Evolutionary conservation across 345 rosid genomes (phyloP), one percentile per base, ranked within the genome.

Genomic region (Arabidopsis arenosa): DNA sequence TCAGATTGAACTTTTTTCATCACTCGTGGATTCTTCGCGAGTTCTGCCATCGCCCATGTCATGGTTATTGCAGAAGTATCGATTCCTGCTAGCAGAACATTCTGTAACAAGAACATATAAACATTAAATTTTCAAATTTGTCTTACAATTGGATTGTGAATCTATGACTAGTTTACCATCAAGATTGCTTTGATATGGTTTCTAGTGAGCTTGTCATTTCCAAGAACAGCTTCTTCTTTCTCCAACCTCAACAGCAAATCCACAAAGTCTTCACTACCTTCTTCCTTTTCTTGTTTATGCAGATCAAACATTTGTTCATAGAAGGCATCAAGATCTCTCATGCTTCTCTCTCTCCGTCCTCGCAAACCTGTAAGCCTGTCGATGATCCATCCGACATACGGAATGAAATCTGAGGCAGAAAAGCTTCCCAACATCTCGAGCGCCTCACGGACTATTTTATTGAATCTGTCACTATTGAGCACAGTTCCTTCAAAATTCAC

Each of bases 41-140:
- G 82, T 65, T 83, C 83, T 2, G 88, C 58, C 85, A 83, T 80
- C 7, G 84, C 72, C 89, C 89, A 85, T 8, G 52, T 63, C 62
- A 77, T 32, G 5, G 71, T 30, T 32, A 58, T 47, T 35, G 73
- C 73, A 23, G 73, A 45, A 3, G 78, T 66, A 9, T 39, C 78
- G 0, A 75, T 57, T 0, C 73, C 73, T 1, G 30, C 78, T 0
- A 75, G 17, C 57, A 75, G 64, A 32, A 75, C 51, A 37, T 86
- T 17, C 87, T 86, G 74, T 51, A 2, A 2, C 49, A 63, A 44
- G 28, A 23, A 14, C 0, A 40, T 36, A 37, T 71, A 28, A 28
- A 28, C 32, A 28, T 28, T 4, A 28, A 28, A 1, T 28, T 2
- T 28, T 28, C 2, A 28, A 28, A 28, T 28, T 28, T 28, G 2